Evolutionary conservation across 768 basidiomycete species (phyloP), one percentile per base, ranked within the genome.

Genomic region (Tubosaeta sp.): DNA sequence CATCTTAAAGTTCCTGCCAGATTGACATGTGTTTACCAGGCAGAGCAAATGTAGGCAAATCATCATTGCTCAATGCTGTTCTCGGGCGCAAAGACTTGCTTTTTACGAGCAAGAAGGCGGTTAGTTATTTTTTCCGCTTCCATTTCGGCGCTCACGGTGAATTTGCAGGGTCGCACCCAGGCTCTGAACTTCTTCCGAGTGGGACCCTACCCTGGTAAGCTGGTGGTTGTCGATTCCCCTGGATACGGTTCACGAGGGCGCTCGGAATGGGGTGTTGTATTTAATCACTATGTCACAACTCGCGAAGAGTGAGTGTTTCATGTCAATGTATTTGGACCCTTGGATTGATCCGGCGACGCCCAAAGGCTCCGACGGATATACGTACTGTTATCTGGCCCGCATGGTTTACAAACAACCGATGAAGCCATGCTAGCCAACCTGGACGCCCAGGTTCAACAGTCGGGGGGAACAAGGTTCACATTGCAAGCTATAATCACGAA

Each of bases 31-130:
- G n/a, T n/a, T n/a, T 46, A 39, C 18, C 52, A 86, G 88, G 88
- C 18, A 82, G 88, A 52, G 87, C 88, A 3, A 90, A 90, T 59
- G 82, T 75, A 21, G 88, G 88, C 24, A 90, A 90, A 64, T 89
- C 87, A 1, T 78, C 83, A 4, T 66, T 90, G 27, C 73, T 90
- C 9, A 90, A 90, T 56, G 78, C 82, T 12, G 77, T 90, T 4
- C 60, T 88, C 4, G 79, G 79, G 2, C 71, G 84, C 30, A 82
- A 65, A 46, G 69, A 73, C 35, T 67, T 90, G 27, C 64, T 86
- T 14, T 73, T 77, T 34, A 83, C 82, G 0, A 87, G 86, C 65
- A 85, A 82, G 54, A 86, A 83, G 62, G 79, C 87, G 34, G 88
- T 88, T 30, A 46, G 83, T 74, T 18, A 9, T 8, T 19, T 11